Conservation (phyloP, 495 filamentous ascomycete genomes). For the Penicillium silybi region DNA sequence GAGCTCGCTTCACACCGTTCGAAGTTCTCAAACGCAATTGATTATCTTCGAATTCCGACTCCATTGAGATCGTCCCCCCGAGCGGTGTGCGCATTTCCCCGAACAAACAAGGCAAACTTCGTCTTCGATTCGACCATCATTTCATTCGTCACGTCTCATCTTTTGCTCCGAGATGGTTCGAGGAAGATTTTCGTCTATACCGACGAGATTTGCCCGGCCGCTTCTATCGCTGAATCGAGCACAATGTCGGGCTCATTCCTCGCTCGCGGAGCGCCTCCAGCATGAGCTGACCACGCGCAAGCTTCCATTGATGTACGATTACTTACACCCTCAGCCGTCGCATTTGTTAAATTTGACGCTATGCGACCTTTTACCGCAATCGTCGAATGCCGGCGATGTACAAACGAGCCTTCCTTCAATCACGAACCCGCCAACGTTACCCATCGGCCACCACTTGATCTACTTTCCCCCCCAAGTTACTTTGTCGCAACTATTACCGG, state of each 20-base stretch:
- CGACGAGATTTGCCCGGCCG: neutral
- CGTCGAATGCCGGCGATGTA: neutral
- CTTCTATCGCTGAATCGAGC: conserved; percentile 6
- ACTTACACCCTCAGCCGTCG: conserved; percentile 59
- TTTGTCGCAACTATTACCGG: conserved; percentile 54
- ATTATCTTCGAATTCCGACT: neutral
- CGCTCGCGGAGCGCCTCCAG: conserved; percentile 27
- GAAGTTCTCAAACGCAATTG: neutral
- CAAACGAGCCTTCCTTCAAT: conserved; percentile 32
- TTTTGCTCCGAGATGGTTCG: neutral
- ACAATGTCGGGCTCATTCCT: conserved; percentile 20
- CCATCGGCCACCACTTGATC: conserved; percentile 58
- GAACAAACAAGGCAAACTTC: conserved; percentile 38
- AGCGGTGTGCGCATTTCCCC: conserved; percentile 19
- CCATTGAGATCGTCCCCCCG: conserved; percentile 3
- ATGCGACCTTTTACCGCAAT: conserved; percentile 49
- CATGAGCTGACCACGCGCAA: conserved; percentile 42
- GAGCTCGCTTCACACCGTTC: neutral
- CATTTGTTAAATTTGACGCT: conserved; percentile 64
- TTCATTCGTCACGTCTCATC: neutral
- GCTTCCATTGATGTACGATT: conserved; percentile 57
- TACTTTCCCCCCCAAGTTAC: conserved; percentile 67
- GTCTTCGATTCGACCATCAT: neutral
- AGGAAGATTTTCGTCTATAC: neutral
- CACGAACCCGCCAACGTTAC: conserved; percentile 32